A percentile compares a stretch with the other conserved stretches of the same genome.
Evolutionary conservation across 2,329 filamentous ascomycete genomes (phyloP).

Genomic region (Colletotrichum eleusines): DNA sequence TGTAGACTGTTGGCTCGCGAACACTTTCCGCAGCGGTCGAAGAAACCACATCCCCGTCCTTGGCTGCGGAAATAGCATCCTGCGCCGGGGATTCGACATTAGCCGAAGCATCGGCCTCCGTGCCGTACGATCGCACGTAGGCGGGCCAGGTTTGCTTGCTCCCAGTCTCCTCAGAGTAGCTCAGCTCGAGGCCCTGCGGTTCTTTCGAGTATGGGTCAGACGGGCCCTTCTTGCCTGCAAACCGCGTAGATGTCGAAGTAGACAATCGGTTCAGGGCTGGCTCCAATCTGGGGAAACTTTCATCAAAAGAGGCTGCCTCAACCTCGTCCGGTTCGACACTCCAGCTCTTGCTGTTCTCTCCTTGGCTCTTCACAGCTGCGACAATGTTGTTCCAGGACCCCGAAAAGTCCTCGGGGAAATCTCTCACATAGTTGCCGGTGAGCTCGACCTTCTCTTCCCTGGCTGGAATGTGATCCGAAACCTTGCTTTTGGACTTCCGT

Average conservation of each 20-base stretch:
- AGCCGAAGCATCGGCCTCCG: slow-evolving; percentile 27
- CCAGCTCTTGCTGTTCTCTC: slow-evolving; percentile 26
- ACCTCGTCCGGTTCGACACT: slow-evolving; percentile 46
- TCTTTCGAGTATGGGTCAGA: slow-evolving; percentile 58
- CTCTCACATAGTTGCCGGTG: slow-evolving; percentile 62
- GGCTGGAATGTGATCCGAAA: slow-evolving; percentile 29
- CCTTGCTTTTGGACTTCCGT: slow-evolving; percentile 39
- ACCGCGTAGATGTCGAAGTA: slow-evolving; percentile 17
- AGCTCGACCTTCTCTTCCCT: slow-evolving; percentile 44
- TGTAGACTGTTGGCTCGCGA: slow-evolving; percentile 61
- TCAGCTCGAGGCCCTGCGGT: slow-evolving; percentile 62
- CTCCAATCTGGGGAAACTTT: slow-evolving; percentile 54
- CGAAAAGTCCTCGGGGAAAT: slow-evolving; percentile 66
- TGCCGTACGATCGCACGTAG: slow-evolving; percentile 52
- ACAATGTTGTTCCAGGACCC: slow-evolving; percentile 54
- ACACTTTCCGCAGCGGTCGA: slow-evolving; percentile 18
- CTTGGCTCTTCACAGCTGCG: slow-evolving; percentile 15
- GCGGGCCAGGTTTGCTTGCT: slow-evolving; percentile 51
- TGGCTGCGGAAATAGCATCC: slow-evolving; percentile 2
- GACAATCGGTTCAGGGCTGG: slow-evolving; percentile 48
- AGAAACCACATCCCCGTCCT: background rate
- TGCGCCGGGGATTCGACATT: slow-evolving; percentile 6
- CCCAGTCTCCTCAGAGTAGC: slow-evolving; percentile 59
- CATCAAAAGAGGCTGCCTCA: slow-evolving; percentile 55
- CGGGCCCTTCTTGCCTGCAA: slow-evolving; percentile 42